phyloP scores from a whole-genome alignment of 805 yeast species.

The Pichia californica region DNA sequence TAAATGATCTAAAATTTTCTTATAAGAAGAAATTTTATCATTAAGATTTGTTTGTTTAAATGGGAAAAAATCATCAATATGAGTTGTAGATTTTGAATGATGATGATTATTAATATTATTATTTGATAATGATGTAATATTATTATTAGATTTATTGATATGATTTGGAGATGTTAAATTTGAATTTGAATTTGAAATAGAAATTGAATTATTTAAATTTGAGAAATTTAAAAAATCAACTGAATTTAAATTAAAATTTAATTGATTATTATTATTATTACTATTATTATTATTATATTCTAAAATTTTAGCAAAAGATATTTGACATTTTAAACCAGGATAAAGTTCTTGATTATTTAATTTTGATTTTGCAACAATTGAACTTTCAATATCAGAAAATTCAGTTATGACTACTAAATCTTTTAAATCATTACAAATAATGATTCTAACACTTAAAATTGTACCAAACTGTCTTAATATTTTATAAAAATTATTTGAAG shows the following conservation, averaged over 20 bases:
- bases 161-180: constrained; percentile 3
- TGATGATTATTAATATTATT: constrained; percentile 1
- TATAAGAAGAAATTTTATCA: constrained; percentile 19
- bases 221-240: constrained; percentile 5
- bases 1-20: constrained; percentile 7
- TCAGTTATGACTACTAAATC: constrained; percentile 56
- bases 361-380: constrained; percentile 70
- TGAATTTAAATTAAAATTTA: background rate
- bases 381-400: constrained; percentile 63
- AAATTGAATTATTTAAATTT: constrained; percentile 1
- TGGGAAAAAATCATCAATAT: constrained; percentile 7
- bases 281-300: constrained; percentile 1
- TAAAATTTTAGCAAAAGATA: constrained; percentile 75
- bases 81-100: constrained; percentile 2
- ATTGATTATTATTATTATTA: background rate
- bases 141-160: background rate
- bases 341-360: constrained; percentile 78
- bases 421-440: constrained; percentile 33
- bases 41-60: constrained; percentile 17
- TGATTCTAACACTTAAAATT: constrained; percentile 53
- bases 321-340: constrained; percentile 69
- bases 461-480: constrained; percentile 58
- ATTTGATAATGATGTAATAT: constrained; percentile 1
- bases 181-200: constrained; percentile 1
- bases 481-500: constrained; percentile 48